phyloP scores from a whole-genome alignment of 2,329 filamentous ascomycete species.

The Sporothrix euskadiensis region DNA sequence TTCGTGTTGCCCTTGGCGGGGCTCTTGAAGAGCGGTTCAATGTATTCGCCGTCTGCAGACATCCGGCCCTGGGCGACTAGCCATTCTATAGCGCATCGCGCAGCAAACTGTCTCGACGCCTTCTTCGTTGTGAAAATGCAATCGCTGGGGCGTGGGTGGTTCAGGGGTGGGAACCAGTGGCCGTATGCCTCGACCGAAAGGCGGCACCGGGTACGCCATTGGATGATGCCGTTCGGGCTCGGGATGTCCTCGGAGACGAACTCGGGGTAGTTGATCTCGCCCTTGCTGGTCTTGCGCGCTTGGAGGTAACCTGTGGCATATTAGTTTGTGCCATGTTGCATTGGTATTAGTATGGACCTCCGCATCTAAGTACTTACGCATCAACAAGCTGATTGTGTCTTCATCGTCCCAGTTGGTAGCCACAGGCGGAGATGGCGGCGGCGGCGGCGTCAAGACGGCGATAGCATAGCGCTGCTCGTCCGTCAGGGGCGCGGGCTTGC shows the following conservation, averaged over 20 bases:
- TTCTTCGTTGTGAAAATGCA: slow-evolving; percentile 50
- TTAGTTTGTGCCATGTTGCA: neutral
- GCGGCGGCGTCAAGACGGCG: slow-evolving; percentile 39
- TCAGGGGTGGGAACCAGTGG: slow-evolving; percentile 34
- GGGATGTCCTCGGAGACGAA: slow-evolving; percentile 34
- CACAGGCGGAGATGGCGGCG: neutral
- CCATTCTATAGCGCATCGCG: slow-evolving; percentile 50
- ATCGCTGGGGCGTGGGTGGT: slow-evolving; percentile 37
- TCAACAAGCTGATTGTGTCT: slow-evolving; percentile 46
- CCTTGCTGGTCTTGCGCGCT: slow-evolving; percentile 27
- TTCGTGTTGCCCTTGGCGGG: neutral
- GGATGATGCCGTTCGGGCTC: slow-evolving; percentile 18
- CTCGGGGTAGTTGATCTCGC: slow-evolving; percentile 18
- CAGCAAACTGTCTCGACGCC: slow-evolving; percentile 56
- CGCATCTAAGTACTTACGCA: slow-evolving; percentile 38
- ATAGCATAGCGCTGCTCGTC: slow-evolving; percentile 46
- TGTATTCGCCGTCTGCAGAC: slow-evolving; percentile 33
- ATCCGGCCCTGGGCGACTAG: slow-evolving; percentile 40
- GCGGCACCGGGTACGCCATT: slow-evolving; percentile 36
- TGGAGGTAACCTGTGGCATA: slow-evolving; percentile 38
- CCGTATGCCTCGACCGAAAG: slow-evolving; percentile 35
- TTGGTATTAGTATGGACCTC: neutral
- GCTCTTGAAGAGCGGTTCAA: slow-evolving; percentile 1
- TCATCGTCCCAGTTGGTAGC: slow-evolving; percentile 29
- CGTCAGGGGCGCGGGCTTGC: slow-evolving; percentile 42